These are phyloP conservation scores for Thielaviopsis ethacetica DNA, from an alignment of 2,329 filamentous ascomycete species.

Conservation along the genomic window DNA sequence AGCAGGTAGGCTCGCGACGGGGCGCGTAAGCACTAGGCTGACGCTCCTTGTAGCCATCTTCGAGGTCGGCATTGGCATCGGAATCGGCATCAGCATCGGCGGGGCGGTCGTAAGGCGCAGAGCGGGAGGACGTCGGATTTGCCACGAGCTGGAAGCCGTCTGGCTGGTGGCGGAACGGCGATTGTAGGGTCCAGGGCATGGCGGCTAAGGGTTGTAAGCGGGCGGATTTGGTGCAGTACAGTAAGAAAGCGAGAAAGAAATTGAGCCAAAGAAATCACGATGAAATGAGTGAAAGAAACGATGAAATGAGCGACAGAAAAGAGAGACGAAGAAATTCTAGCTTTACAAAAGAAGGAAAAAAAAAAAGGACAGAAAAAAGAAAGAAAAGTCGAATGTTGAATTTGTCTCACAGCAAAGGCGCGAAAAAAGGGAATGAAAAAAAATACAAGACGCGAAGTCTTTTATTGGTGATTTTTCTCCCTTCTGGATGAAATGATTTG, in stretches of 20 bases:
- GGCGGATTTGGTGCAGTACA: too few relatives aligned
- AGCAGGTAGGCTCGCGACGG: constrained; percentile 1
- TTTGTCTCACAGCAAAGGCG: neutral
- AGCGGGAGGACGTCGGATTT: neutral
- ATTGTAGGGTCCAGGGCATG: neutral
- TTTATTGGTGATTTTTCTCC: neutral
- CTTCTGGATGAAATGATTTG: neutral
- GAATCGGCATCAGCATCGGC: neutral
- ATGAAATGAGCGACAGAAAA: neutral
- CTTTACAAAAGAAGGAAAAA: neutral
- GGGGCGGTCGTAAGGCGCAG: neutral
- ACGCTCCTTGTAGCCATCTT: constrained; percentile 5
- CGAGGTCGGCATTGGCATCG: constrained; percentile 12
- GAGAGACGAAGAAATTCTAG: neutral
- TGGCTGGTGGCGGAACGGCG: neutral
- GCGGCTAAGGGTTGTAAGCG: neutral
- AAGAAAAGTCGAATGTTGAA: neutral
- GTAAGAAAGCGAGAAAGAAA: too few relatives aligned
- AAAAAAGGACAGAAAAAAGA: neutral
- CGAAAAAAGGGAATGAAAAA: neutral
- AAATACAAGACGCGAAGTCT: neutral
- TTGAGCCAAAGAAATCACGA: neutral
- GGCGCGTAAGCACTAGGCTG: neutral
- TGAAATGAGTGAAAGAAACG: neutral
- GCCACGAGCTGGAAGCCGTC: constrained; percentile 11